Evolutionary conservation across 2,329 filamentous ascomycete species (phyloP), one percentile per base, ranked within the genome.

Genomic region (Gaeumannomyces tritici): DNA sequence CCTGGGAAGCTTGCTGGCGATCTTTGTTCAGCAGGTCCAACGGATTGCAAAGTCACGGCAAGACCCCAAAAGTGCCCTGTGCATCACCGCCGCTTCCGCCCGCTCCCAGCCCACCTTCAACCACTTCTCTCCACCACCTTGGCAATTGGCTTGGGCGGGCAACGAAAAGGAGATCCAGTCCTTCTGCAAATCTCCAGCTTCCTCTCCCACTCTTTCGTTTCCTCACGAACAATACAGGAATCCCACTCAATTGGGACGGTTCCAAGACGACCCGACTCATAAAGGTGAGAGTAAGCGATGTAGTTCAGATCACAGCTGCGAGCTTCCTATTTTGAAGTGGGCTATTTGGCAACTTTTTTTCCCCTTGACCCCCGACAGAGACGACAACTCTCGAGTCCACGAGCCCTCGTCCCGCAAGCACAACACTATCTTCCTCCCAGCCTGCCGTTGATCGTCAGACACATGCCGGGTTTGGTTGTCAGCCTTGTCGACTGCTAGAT

Each of bases 81-180:
- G 60, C 60, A 61, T 57, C 60, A 61, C 55, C 56, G 56, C 29
- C 56, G 29, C 56, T 29, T 56, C 24, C 55, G 42, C 55, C 24
- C 55, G 11, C 55, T 42, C 60, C 51, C 60, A 31, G 60, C 60
- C 55, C 60, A 56, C 26, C 55, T 56, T 56, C 42, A 51, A 51
- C 42, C 42, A 51, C 21, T n/a, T 51, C n/a, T 18, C 42, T 51
- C 42, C 42, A 51, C 42, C 42, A 21, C 42, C 42, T 51, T 21
- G 42, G 24, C 42, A 51, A 24, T 24, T 51, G 21, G 21, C 42
- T 24, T 51, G 42, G 42, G 18, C 18, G n/a, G 24, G 42, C 42
- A 51, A 51, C 42, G 42, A 51, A 51, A 51, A 51, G 42, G 42
- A 51, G 42, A 51, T 51, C 42, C 42, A 51, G 42, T 51, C 24